A percentile compares a stretch with the other conserved stretches of the same genome.
Conservation (phyloP, 305 asterid genomes). For the Fraxinus xanthoxyloides region DNA sequence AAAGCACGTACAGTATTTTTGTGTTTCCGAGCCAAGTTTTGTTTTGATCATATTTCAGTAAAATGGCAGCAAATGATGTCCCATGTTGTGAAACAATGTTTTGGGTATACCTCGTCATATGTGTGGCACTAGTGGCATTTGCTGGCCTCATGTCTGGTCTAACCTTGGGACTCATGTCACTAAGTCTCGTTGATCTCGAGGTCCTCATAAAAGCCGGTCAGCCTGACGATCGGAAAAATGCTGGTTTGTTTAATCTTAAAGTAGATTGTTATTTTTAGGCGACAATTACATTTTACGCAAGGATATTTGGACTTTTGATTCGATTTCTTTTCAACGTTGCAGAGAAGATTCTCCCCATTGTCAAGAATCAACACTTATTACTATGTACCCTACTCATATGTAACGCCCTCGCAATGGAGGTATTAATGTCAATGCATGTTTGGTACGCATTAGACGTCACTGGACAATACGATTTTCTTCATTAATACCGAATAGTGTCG, state of each 20-base stretch:
- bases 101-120: constrained; percentile 62
- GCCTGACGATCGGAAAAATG: constrained; percentile 62
- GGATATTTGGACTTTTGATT: neutral
- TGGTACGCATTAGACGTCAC: neutral
- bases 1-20: neutral
- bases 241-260: constrained; percentile 36
- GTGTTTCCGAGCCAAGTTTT: neutral
- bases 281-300: neutral
- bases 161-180: constrained; percentile 85
- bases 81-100: constrained; percentile 85
- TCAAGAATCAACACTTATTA: constrained; percentile 73
- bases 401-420: constrained; percentile 87
- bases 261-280: neutral
- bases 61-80: constrained; percentile 87
- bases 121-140: constrained; percentile 55
- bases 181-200: constrained; percentile 84
- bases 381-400: constrained; percentile 80
- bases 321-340: constrained; percentile 7
- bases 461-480: neutral
- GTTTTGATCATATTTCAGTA: neutral
- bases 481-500: neutral
- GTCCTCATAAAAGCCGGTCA: constrained; percentile 68
- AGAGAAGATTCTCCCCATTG: constrained; percentile 78
- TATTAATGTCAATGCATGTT: constrained; percentile 9
- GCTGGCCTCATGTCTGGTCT: constrained; percentile 93